A percentile compares a stretch with the other conserved stretches of the same genome.
These are phyloP conservation scores for Diaporthe capsici DNA, from an alignment of 2,329 filamentous ascomycete species.

Conservation along the genomic window DNA sequence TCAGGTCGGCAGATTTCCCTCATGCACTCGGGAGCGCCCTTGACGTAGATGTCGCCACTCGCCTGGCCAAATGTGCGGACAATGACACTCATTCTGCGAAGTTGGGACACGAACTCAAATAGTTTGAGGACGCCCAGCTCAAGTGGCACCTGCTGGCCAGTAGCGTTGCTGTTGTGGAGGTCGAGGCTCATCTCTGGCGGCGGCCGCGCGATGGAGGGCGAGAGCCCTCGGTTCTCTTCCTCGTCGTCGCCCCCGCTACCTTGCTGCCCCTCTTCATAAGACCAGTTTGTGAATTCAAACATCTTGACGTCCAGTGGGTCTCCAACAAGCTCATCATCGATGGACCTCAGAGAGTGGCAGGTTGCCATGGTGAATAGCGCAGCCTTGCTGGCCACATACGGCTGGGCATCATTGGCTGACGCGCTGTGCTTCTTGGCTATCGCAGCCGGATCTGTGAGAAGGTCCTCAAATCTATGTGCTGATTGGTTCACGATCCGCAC, in stretches of 20 bases:
- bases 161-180: conserved; percentile 61
- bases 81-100: conserved; percentile 92
- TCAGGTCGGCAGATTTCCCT: conserved; percentile 89
- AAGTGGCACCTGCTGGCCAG: conserved; percentile 65
- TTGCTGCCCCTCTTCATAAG: conserved; percentile 89
- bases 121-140: conserved; percentile 92
- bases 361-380: conserved; percentile 96
- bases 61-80: conserved; percentile 89
- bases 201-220: conserved; percentile 90
- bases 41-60: conserved; percentile 91
- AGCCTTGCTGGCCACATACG: conserved; percentile 61
- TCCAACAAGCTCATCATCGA: conserved; percentile 90
- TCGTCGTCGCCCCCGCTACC: conserved; percentile 74
- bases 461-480: conserved; percentile 77
- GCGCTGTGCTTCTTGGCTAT: conserved; percentile 64
- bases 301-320: conserved; percentile 98
- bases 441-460: conserved; percentile 75
- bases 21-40: conserved; percentile 97
- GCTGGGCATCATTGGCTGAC: conserved; percentile 47
- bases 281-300: conserved; percentile 97
- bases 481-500: conserved; percentile 81
- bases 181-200: conserved; percentile 69
- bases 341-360: conserved; percentile 89
- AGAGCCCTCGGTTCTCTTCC: conserved; percentile 81
- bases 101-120: conserved; percentile 95